Evolutionary conservation across 371 early-diverging fungal species (phyloP).

Genomic region (Chytridium lagenaria): DNA sequence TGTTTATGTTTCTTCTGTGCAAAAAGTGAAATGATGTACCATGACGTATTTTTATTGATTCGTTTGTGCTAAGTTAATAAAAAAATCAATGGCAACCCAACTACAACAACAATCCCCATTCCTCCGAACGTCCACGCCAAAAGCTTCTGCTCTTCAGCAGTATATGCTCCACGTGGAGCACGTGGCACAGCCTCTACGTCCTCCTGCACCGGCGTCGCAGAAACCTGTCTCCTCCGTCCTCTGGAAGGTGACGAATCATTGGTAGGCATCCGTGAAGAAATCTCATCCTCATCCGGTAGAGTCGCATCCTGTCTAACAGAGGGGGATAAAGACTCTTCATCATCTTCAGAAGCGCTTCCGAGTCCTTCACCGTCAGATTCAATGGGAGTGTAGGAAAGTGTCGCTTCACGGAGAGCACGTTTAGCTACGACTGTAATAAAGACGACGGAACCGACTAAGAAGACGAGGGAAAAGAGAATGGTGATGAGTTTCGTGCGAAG

Average conservation of each 20-base stretch:
- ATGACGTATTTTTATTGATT: neutral
- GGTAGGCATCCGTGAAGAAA: neutral
- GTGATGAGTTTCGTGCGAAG: slow-evolving; percentile 34
- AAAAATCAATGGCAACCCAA: slow-evolving; percentile 21
- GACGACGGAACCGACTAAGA: slow-evolving; percentile 33
- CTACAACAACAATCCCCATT: neutral
- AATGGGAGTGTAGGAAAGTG: neutral
- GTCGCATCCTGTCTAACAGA: neutral
- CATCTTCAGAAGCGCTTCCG: slow-evolving; percentile 2
- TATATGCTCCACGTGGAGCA: slow-evolving; percentile 26
- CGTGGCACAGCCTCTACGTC: neutral
- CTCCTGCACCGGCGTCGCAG: neutral
- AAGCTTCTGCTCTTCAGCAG: slow-evolving; percentile 20
- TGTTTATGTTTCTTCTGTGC: too few species aligned
- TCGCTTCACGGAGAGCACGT: slow-evolving; percentile 41
- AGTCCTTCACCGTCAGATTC: neutral
- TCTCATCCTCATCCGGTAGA: neutral
- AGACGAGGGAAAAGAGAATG: slow-evolving; percentile 26
- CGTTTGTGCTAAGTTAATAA: neutral
- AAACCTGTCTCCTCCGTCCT: neutral
- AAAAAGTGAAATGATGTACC: too few species aligned
- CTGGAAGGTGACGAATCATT: neutral
- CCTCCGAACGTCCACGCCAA: slow-evolving; percentile 21
- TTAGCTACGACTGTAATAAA: slow-evolving; percentile 45
- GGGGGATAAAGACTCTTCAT: neutral